phyloP scores from a whole-genome alignment of 2,329 filamentous ascomycete species.

The Passalora sequoiae region DNA sequence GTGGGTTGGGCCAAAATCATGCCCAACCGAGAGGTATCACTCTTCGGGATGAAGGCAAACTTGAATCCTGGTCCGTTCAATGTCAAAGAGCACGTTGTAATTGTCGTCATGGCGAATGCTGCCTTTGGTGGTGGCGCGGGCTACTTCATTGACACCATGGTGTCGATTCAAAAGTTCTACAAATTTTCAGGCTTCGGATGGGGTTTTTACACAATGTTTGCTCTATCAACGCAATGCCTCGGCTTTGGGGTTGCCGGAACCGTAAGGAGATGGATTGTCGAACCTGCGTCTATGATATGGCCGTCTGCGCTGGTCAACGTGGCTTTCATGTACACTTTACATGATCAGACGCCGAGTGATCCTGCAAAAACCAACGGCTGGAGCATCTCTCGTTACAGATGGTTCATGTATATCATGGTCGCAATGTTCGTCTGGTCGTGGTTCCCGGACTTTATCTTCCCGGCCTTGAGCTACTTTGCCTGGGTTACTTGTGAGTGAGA shows the following conservation, averaged over 20 bases:
- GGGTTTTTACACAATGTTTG: constrained; percentile 76
- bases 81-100: constrained; percentile 29
- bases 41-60: constrained; percentile 51
- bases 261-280: constrained; percentile 72
- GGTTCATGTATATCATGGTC: constrained; percentile 70
- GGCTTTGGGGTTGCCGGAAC: constrained; percentile 83
- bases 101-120: constrained; percentile 46
- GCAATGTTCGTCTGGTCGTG: constrained; percentile 76
- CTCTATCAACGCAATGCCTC: constrained; percentile 77
- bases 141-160: constrained; percentile 26
- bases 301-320: constrained; percentile 81
- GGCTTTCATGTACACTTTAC: constrained; percentile 55
- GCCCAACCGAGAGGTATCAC: constrained; percentile 48
- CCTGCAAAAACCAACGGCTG: constrained; percentile 62
- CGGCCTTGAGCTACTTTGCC: constrained; percentile 82
- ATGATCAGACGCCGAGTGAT: constrained; percentile 37
- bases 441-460: constrained; percentile 70
- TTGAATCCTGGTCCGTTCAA: constrained; percentile 47
- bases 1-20: constrained; percentile 55
- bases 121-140: constrained; percentile 36
- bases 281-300: constrained; percentile 88
- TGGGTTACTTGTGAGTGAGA: constrained; percentile 62
- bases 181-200: constrained; percentile 63
- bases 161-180: constrained; percentile 60
- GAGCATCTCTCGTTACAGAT: constrained; percentile 75